A percentile compares a stretch with the other conserved stretches of the same genome.
phyloP scores from a whole-genome alignment of 345 rosid species.

The Eutrema heterophyllum region DNA sequence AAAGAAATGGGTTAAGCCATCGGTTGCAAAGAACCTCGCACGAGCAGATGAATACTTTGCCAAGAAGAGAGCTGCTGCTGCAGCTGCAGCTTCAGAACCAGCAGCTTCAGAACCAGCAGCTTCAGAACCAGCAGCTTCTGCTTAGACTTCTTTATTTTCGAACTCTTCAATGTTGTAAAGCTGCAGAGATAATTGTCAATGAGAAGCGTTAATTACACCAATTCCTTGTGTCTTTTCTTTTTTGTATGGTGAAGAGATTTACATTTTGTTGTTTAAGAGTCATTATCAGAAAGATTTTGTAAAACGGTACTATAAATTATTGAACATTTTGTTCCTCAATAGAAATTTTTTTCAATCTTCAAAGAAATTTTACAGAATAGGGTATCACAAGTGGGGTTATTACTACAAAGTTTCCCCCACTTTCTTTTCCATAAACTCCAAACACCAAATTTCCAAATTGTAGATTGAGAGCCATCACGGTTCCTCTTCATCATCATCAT shows the following conservation, averaged over 20 bases:
- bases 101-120: constrained; percentile 39
- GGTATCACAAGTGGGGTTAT: constrained; percentile 20
- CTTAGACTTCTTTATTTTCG: constrained; percentile 22
- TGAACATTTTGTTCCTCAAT: constrained; percentile 5
- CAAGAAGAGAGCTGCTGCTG: constrained; percentile 67
- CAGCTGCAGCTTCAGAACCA: constrained; percentile 34
- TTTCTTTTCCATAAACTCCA: background rate
- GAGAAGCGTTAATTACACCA: constrained; percentile 1
- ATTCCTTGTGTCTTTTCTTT: background rate
- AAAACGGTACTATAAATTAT: background rate
- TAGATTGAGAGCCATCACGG: background rate
- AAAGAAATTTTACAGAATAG: constrained; percentile 18
- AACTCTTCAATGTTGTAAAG: constrained; percentile 22
- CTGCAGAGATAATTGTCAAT: constrained; percentile 8
- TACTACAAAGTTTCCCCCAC: constrained; percentile 21
- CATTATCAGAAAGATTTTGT: background rate
- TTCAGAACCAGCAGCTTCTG: constrained; percentile 41
- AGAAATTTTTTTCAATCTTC: constrained; percentile 2
- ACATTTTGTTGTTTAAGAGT: background rate
- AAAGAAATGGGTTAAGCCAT: constrained; percentile 90
- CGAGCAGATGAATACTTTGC: constrained; percentile 88
- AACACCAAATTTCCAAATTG: constrained; percentile 7
- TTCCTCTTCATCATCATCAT: constrained; percentile 22
- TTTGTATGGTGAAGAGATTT: background rate
- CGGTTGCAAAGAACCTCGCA: constrained; percentile 76